phyloP scores from a whole-genome alignment of 768 basidiomycete species.

The Tylopilus felleus region DNA sequence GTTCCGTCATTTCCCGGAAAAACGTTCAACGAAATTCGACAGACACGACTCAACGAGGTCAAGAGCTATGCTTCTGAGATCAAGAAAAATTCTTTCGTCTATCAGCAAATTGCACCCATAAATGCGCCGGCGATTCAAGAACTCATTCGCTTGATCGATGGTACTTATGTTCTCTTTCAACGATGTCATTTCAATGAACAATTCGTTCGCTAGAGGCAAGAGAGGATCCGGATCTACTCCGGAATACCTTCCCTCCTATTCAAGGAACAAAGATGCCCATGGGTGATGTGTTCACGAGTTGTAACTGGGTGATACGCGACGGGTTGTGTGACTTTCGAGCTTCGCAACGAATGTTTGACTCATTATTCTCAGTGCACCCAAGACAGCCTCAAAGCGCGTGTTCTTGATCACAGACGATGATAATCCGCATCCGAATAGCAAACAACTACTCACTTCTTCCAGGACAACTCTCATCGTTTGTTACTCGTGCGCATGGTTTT shows the following conservation, averaged over 20 bases:
- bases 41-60: conserved; percentile 29
- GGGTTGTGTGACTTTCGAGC: conserved; percentile 48
- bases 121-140: conserved; percentile 80
- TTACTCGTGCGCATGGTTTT: conserved; percentile 1
- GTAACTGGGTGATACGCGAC: conserved; percentile 86
- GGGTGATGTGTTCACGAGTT: conserved; percentile 88
- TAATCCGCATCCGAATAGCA: conserved; percentile 46
- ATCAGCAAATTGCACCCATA: conserved; percentile 73
- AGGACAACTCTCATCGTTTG: conserved; percentile 67
- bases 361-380: conserved; percentile 56
- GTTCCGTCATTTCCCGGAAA: neutral
- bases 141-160: conserved; percentile 72
- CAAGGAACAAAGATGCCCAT: conserved; percentile 62
- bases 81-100: conserved; percentile 67
- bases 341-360: neutral
- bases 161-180: conserved; percentile 38
- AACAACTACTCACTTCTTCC: conserved; percentile 64
- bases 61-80: conserved; percentile 51
- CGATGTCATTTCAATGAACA: neutral
- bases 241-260: conserved; percentile 61
- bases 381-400: conserved; percentile 87
- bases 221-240: conserved; percentile 56
- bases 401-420: conserved; percentile 85
- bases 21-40: neutral
- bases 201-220: conserved; percentile 48